Evolutionary conservation across 1,139 yeast genomes (phyloP).

Genomic region (Blastobotrys serpentis): DNA sequence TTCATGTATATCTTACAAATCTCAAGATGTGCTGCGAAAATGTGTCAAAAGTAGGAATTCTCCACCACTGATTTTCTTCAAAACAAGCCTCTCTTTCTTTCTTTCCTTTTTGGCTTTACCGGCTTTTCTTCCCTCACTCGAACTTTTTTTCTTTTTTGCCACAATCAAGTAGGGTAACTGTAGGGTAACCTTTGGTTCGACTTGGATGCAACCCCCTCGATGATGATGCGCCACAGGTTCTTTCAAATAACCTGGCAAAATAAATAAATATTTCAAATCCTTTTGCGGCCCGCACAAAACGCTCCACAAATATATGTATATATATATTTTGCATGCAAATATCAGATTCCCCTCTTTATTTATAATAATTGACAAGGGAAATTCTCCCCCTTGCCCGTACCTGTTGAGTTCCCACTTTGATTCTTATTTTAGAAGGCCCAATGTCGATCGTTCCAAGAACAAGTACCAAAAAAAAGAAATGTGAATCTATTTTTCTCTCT

Average conservation of each 20-base stretch:
- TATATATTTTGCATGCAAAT: too few species aligned
- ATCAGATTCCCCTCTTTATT: neutral
- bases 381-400: neutral
- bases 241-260: conserved; percentile 1
- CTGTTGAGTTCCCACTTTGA: neutral
- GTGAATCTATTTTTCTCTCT: neutral
- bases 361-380: neutral
- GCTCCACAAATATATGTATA: too few species aligned
- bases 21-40: too few species aligned
- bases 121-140: neutral
- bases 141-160: too few species aligned
- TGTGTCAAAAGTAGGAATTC: too few species aligned
- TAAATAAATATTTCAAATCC: neutral
- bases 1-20: conserved; percentile 23
- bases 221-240: too few species aligned
- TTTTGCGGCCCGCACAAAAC: too few species aligned
- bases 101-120: neutral
- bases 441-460: neutral
- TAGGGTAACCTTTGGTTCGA: neutral
- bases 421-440: neutral
- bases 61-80: neutral
- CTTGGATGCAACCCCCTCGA: neutral
- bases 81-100: neutral
- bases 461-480: neutral
- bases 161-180: neutral